Conservation (phyloP, 768 basidiomycete genomes). For the Mycena galericulata region DNA sequence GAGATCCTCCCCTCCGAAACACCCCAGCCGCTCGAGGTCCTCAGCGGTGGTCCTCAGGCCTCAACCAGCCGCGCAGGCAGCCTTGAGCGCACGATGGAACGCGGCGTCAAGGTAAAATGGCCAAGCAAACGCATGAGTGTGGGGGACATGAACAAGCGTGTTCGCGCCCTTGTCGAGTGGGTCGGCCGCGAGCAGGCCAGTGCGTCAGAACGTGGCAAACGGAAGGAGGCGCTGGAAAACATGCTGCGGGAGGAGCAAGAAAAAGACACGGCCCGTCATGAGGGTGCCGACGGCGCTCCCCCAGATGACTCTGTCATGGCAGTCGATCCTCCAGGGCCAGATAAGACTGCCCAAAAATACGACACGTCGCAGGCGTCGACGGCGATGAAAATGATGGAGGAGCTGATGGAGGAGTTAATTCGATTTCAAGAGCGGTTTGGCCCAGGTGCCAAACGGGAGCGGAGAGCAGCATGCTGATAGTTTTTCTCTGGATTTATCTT, state of each 20-base stretch:
- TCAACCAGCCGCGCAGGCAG: constrained; percentile 59
- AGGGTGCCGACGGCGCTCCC: constrained; percentile 6
- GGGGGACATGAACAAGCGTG: constrained; percentile 97
- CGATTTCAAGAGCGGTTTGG: constrained; percentile 76
- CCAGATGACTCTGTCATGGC: constrained; percentile 48
- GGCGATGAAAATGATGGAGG: constrained; percentile 91
- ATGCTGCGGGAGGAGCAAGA: constrained; percentile 54
- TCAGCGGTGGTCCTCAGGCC: constrained; percentile 51
- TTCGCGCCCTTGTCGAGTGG: constrained; percentile 91
- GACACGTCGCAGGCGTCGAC: constrained; percentile 40
- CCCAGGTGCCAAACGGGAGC: constrained; percentile 29
- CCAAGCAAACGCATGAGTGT: constrained; percentile 95
- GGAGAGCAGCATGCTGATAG: constrained; percentile 1
- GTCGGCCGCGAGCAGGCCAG: constrained; percentile 90
- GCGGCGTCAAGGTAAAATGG: constrained; percentile 92
- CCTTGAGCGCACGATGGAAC: constrained; percentile 72
- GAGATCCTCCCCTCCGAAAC: constrained; percentile 83
- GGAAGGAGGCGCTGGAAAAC: constrained; percentile 75
- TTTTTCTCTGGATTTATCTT: neutral
- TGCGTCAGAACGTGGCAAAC: constrained; percentile 75
- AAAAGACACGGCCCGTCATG: constrained; percentile 15
- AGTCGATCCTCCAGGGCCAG: constrained; percentile 40
- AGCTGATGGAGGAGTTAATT: constrained; percentile 90
- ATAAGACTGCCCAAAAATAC: constrained; percentile 32
- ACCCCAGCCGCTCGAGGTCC: constrained; percentile 82